Evolutionary conservation across 2,329 filamentous ascomycete species (phyloP), one percentile per base, ranked within the genome.

Genomic region (Botrytis galanthina): DNA sequence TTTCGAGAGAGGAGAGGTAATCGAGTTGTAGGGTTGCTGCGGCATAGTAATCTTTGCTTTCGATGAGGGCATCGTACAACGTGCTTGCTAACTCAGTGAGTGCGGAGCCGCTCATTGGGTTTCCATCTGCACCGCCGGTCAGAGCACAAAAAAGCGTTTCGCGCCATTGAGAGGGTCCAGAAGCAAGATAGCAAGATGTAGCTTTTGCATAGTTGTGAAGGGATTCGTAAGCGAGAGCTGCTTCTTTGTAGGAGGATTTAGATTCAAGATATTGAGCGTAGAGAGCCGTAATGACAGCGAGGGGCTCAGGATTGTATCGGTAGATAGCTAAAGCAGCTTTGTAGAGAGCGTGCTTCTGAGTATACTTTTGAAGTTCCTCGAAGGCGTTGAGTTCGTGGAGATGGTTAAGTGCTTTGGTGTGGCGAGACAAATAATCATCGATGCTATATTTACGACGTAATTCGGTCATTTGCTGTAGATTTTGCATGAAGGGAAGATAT

Each of bases 401-500:
- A 78, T 96, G 92, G 2, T 82, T 82, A 6, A 98, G 85, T 0
- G 96, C 95, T 83, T 97, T 98, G 60, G 85, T 82, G 64, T 90
- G 88, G 22, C 94, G 91, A 48, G 88, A 88, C 6, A 99, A 89
- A 80, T 97, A 91, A 79, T 98, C 92, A 80, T 99, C 96, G 70
- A 99, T 97, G 60, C 90, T 89, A 78, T 95, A 97, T 70, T 90
- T 88, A 61, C 93, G 90, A 32, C 94, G 90, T 18, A 92, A 82
- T 18, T 89, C 86, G 0, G 92, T 84, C 77, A 97, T 87, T 75
- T 91, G 87, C 81, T 98, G 93, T 3, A 99, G 87, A 51, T 91
- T 91, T 80, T 97, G 95, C 69, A 99, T 89, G 80, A 98, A 98
- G 6, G 96, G 96, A 12, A 98, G 88, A 78, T 99, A 99, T 82